Evolutionary conservation across 768 basidiomycete species (phyloP).

Genomic region (Symmetrospora coprosmae): DNA sequence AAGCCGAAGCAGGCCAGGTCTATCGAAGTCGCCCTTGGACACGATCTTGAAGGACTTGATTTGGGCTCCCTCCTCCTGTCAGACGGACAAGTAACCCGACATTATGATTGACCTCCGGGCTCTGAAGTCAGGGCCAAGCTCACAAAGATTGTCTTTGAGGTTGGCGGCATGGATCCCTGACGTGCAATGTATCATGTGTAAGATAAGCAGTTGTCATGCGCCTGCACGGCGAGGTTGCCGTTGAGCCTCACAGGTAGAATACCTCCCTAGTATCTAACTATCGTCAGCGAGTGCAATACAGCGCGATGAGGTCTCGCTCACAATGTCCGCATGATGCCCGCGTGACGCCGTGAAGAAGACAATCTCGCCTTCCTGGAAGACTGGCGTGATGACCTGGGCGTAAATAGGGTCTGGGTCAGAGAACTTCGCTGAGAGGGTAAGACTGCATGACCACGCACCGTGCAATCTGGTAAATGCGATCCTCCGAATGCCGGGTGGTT

Average conservation of each 20-base stretch:
- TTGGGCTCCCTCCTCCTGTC: slow-evolving; percentile 70
- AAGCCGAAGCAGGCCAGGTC: slow-evolving; percentile 55
- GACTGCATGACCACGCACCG: slow-evolving; percentile 55
- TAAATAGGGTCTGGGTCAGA: not conserved
- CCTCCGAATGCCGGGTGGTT: slow-evolving; percentile 27
- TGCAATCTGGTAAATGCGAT: slow-evolving; percentile 69
- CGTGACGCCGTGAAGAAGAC: slow-evolving; percentile 46
- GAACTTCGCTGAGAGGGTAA: not conserved
- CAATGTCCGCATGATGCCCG: slow-evolving; percentile 25
- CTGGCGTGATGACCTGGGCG: slow-evolving; percentile 86
- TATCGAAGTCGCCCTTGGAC: slow-evolving; percentile 62
- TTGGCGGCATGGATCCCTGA: slow-evolving; percentile 61
- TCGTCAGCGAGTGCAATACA: slow-evolving; percentile 20
- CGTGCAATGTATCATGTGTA: not conserved
- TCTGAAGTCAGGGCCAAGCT: no score
- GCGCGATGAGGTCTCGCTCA: slow-evolving; percentile 54
- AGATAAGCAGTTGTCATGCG: not conserved
- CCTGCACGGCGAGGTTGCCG: not conserved
- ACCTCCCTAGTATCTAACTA: slow-evolving; percentile 35
- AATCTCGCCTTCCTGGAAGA: slow-evolving; percentile 48
- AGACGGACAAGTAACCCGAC: no score
- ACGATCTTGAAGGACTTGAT: slow-evolving; percentile 87
- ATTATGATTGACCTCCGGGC: no score
- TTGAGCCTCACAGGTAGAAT: slow-evolving; percentile 21
- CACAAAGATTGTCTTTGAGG: slow-evolving; percentile 63